Base-by-base conservation (phyloP, 2,329 filamentous ascomycete species). In the Cladosporium sp. region DNA sequence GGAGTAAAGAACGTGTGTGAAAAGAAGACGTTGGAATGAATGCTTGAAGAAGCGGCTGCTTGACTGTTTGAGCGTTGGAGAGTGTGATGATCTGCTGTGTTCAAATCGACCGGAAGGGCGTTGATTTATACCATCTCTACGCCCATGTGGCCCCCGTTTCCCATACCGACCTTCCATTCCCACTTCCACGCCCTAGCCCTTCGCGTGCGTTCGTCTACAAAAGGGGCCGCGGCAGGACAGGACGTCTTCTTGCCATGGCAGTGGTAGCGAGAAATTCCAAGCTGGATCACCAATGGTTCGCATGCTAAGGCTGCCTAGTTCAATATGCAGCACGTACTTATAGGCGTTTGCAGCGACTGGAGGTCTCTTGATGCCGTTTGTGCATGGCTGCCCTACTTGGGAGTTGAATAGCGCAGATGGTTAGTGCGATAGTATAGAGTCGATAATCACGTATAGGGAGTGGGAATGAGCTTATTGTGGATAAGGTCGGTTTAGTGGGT, bases 21-120 rank as follows among this genome's bases (percentile, higher is more conserved):
- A 35, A 35, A 29, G 25, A 16, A 16, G 8, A 13, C 22, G 15
- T n/a, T 29, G 20, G 22, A 27, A 4, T 5, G 22, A 27, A 30
- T 13, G 27, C 35, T 20, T 48, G 45, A 48, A 48, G 36, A 48
- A 48, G 45, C 45, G 11, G 45, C 33, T 40, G 45, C 27, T 46
- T 36, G 30, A 40, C 18, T 18, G 45, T 39, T 40, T 39, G 36
- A 39, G 36, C 36, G 45, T 48, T 48, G 36, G 19, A 29, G 18
- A 30, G 19, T 25, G 35, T 16, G 36, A 25, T 20, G 19, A 32
- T 19, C 18, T 20, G 36, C 16, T 13, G 15, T 13, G 18, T 6
- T 40, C 29, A 18, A 20, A 40, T n/a, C 45, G 35, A 18, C 8
- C 36, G 35, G 36, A 40, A 25, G 36, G 40, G 25, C 25, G 16